These are phyloP conservation scores for Hemerocallis citrina DNA, from an alignment of 106 monocot species.

Conservation along the genomic window DNA sequence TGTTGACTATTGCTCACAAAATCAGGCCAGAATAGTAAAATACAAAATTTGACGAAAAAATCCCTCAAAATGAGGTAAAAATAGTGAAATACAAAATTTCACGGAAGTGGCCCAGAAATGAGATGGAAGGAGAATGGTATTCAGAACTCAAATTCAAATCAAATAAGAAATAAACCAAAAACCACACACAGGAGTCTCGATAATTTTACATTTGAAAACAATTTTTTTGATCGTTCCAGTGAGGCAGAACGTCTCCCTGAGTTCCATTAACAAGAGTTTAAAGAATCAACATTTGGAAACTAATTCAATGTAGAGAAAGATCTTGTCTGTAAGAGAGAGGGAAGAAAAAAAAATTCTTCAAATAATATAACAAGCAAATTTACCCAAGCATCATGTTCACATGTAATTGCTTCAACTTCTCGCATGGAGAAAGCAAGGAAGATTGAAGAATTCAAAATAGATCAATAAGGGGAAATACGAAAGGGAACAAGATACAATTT, in stretches of 20 bases:
- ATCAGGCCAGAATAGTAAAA: neutral
- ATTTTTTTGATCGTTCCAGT: neutral
- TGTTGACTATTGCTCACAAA: neutral
- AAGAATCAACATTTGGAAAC: neutral
- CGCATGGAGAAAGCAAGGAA: no score
- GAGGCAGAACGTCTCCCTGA: neutral
- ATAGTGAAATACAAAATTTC: neutral
- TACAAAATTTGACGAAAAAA: neutral
- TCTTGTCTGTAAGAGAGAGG: neutral
- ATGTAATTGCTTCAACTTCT: no score
- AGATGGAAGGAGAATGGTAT: neutral
- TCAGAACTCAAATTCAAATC: neutral
- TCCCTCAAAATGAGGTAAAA: neutral
- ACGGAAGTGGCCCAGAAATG: neutral
- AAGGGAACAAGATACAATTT: neutral
- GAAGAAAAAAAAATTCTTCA: neutral
- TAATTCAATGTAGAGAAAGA: neutral
- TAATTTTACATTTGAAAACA: neutral
- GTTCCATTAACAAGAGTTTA: neutral
- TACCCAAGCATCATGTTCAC: no score
- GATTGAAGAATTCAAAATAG: no score
- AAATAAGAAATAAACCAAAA: neutral
- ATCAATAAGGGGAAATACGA: no score
- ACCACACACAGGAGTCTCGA: neutral
- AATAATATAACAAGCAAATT: no score